A percentile compares a stretch with the other conserved stretches of the same genome.
Evolutionary conservation across 2,329 filamentous ascomycete genomes (phyloP).

Genomic region (Phialophora tarda): DNA sequence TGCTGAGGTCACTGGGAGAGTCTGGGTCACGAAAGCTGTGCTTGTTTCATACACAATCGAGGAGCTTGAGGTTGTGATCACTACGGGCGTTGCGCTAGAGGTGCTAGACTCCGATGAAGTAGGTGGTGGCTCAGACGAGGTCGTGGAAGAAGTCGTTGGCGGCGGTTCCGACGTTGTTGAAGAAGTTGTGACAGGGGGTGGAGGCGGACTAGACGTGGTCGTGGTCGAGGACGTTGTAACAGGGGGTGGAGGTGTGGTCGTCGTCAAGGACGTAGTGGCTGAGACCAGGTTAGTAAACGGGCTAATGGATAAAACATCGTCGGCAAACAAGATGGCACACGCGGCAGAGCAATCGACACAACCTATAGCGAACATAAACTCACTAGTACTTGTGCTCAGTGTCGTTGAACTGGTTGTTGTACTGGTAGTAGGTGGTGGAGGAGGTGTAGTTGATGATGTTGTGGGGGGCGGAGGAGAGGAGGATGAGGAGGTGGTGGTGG

Average conservation of each 20-base stretch:
- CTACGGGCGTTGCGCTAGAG: slow-evolving; percentile 29
- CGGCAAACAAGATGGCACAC: slow-evolving; percentile 10
- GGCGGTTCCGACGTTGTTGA: slow-evolving; percentile 50
- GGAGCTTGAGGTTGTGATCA: slow-evolving; percentile 33
- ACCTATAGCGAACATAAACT: slow-evolving; percentile 19
- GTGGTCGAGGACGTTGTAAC: slow-evolving; percentile 9
- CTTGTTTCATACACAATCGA: slow-evolving; percentile 29
- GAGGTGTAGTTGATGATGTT: slow-evolving; percentile 10
- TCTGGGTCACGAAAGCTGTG: slow-evolving; percentile 27
- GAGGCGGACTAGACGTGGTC: slow-evolving; percentile 66
- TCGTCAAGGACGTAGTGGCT: slow-evolving; percentile 21
- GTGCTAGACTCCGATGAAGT: slow-evolving; percentile 24
- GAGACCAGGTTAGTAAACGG: background rate
- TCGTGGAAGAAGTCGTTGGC: slow-evolving; percentile 6
- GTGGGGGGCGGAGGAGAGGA: slow-evolving; percentile 18
- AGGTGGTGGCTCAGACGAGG: background rate
- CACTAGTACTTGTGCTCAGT: slow-evolving; percentile 29
- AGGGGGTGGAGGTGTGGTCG: slow-evolving; percentile 10
- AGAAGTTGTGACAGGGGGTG: slow-evolving; percentile 47
- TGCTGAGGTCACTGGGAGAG: slow-evolving; percentile 24
- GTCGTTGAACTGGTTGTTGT: slow-evolving; percentile 25
- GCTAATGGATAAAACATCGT: background rate
- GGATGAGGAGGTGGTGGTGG: slow-evolving; percentile 20
- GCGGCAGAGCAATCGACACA: background rate
- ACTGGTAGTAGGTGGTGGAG: slow-evolving; percentile 11